Percentiles rank a stretch among this genome's conserved stretches.
These are phyloP conservation scores for Candida pseudoviswanathii DNA, from an alignment of 1,139 yeast species.

Conservation along the genomic window DNA sequence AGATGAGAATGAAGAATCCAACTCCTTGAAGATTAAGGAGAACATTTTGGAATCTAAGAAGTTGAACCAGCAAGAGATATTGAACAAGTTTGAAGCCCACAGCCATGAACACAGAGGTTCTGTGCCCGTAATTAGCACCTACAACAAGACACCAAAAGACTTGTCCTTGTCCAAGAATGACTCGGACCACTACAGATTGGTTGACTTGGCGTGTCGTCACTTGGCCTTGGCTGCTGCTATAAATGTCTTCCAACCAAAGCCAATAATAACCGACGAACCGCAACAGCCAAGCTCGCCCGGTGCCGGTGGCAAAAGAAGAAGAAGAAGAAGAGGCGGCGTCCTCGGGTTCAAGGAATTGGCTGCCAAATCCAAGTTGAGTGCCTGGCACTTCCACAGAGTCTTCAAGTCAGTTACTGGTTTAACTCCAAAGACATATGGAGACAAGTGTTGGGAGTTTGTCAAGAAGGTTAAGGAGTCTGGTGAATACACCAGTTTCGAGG, in stretches of 20 bases:
- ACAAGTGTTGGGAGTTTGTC: slow-evolving; percentile 76
- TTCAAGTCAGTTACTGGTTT: slow-evolving; percentile 83
- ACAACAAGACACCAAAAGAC: slow-evolving; percentile 29
- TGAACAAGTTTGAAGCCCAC: slow-evolving; percentile 20
- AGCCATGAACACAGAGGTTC: slow-evolving; percentile 6
- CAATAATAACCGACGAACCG: slow-evolving; percentile 10
- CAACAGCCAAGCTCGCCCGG: slow-evolving; percentile 22
- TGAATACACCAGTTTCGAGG: slow-evolving; percentile 17
- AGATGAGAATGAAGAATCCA: slow-evolving; percentile 49
- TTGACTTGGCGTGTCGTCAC: slow-evolving; percentile 81
- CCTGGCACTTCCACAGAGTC: slow-evolving; percentile 95
- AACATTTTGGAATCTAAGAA: slow-evolving; percentile 37
- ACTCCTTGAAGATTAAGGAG: slow-evolving; percentile 41
- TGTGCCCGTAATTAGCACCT: slow-evolving; percentile 13
- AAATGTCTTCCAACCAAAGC: slow-evolving; percentile 40
- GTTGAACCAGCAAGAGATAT: slow-evolving; percentile 29
- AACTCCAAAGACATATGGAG: slow-evolving; percentile 89
- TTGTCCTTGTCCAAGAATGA: slow-evolving; percentile 53
- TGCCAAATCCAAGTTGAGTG: slow-evolving; percentile 76
- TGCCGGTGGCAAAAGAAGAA: slow-evolving; percentile 36
- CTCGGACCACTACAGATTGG: slow-evolving; percentile 68
- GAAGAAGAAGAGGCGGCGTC: slow-evolving; percentile 80
- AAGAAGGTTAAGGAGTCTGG: slow-evolving; percentile 34
- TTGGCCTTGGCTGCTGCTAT: slow-evolving; percentile 79
- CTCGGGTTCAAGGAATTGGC: slow-evolving; percentile 88